Conservation (phyloP, 1,284 basidiomycete genomes). For the Ceratobasidium sp. region DNA sequence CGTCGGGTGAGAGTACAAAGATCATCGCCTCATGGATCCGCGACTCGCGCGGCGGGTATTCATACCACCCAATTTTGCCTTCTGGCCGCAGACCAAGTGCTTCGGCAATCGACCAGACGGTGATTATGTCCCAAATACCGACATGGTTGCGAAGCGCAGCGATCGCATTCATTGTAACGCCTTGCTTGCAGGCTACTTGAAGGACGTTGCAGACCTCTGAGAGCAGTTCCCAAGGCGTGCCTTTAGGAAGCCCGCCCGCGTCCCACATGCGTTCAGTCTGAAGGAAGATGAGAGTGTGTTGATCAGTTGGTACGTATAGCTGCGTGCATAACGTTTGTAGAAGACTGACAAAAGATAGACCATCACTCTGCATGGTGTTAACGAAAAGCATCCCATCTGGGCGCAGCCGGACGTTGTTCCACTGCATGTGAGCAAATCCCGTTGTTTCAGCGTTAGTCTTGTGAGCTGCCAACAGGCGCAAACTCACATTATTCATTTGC, state of each 20-base stretch:
- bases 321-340: background rate
- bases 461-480: background rate
- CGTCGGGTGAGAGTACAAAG: background rate
- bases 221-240: background rate
- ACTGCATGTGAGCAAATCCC: background rate
- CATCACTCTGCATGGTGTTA: conserved; percentile 16
- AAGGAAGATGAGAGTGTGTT: background rate
- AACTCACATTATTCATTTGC: conserved; percentile 26
- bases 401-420: conserved; percentile 4
- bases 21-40: background rate
- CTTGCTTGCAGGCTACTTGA: conserved; percentile 11
- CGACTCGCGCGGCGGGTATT: conserved; percentile 1
- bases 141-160: background rate
- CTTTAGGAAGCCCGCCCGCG: background rate
- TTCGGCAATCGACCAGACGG: background rate
- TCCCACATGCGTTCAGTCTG: conserved; percentile 16
- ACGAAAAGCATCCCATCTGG: conserved; percentile 1
- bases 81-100: conserved; percentile 2
- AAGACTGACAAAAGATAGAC: conserved; percentile 2
- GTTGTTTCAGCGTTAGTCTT: conserved; percentile 17
- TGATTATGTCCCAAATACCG: conserved; percentile 17
- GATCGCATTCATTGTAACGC: background rate
- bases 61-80: background rate
- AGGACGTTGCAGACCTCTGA: conserved; percentile 10
- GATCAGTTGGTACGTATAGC: no score